Percentiles rank a stretch among this genome's conserved stretches.
These are phyloP conservation scores for Exophiala alcalophila DNA, from an alignment of 2,329 filamentous ascomycete species.

Conservation along the genomic window DNA sequence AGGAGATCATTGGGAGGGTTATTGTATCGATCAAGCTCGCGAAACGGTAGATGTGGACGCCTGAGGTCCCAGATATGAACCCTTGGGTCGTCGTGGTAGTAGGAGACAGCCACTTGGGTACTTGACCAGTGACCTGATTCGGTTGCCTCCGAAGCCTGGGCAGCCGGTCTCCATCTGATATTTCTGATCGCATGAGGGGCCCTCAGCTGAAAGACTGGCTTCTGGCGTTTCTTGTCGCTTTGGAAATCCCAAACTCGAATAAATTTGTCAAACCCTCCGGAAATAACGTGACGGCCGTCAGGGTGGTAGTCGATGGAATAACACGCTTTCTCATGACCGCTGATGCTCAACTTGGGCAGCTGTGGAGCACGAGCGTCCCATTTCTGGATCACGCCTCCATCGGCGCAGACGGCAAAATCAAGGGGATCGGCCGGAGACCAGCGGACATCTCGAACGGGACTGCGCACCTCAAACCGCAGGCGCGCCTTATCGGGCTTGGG, in stretches of 20 bases:
- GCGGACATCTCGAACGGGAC: constrained; percentile 61
- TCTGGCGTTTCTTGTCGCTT: constrained; percentile 55
- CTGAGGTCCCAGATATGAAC: constrained; percentile 65
- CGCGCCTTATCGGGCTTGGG: constrained; percentile 44
- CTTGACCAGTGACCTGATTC: constrained; percentile 57
- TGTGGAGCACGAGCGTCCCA: constrained; percentile 62
- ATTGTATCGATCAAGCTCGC: constrained; percentile 57
- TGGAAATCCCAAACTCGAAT: constrained; percentile 65
- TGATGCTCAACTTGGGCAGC: constrained; percentile 57
- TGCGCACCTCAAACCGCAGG: constrained; percentile 52
- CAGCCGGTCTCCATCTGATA: constrained; percentile 61
- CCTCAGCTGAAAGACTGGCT: constrained; percentile 57
- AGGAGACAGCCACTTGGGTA: constrained; percentile 61
- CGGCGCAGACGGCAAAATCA: constrained; percentile 63
- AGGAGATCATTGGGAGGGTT: constrained; percentile 58
- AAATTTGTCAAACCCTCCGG: constrained; percentile 60
- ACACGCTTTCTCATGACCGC: constrained; percentile 60
- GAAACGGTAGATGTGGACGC: constrained; percentile 59
- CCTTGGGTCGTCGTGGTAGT: constrained; percentile 59
- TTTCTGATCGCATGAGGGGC: constrained; percentile 62
- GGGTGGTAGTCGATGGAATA: constrained; percentile 66
- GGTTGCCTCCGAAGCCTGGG: constrained; percentile 52
- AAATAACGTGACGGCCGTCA: constrained; percentile 62
- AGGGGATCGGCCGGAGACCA: constrained; percentile 59
- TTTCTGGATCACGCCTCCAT: constrained; percentile 61